Conservation (phyloP, 495 filamentous ascomycete genomes). For the Letharia lupina region DNA sequence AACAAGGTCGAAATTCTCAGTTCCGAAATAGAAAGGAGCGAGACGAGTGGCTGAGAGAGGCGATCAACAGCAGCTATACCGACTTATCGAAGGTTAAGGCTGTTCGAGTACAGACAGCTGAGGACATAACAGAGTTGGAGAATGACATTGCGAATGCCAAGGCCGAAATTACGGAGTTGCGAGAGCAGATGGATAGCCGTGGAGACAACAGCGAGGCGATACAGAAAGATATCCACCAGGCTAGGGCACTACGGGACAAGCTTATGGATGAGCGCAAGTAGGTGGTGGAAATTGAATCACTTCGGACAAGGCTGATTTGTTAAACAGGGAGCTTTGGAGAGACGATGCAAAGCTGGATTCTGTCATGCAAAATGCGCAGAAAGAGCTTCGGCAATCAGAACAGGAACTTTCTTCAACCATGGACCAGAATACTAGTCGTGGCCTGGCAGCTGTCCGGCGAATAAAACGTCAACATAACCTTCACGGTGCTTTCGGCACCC, state of each 20-base stretch:
- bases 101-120: constrained; percentile 70
- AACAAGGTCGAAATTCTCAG: constrained; percentile 83
- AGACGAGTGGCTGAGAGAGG: constrained; percentile 70
- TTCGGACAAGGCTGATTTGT: constrained; percentile 19
- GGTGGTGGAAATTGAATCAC: constrained; percentile 14
- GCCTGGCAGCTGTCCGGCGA: constrained; percentile 70
- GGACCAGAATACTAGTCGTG: constrained; percentile 77
- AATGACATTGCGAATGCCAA: constrained; percentile 62
- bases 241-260: constrained; percentile 72
- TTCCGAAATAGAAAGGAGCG: constrained; percentile 84
- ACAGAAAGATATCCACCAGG: constrained; percentile 61
- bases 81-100: constrained; percentile 70
- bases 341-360: constrained; percentile 82
- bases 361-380: constrained; percentile 60
- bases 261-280: constrained; percentile 80
- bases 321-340: constrained; percentile 60
- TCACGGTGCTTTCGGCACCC: constrained; percentile 81
- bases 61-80: constrained; percentile 72
- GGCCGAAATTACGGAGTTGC: constrained; percentile 58
- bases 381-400: constrained; percentile 69
- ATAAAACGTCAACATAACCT: constrained; percentile 70
- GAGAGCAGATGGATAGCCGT: constrained; percentile 68
- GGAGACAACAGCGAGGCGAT: constrained; percentile 62
- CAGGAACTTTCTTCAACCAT: constrained; percentile 71
- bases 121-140: constrained; percentile 74